Evolutionary conservation across 1,284 basidiomycete species (phyloP).

Genomic region (Coniferiporia sulphurascens): DNA sequence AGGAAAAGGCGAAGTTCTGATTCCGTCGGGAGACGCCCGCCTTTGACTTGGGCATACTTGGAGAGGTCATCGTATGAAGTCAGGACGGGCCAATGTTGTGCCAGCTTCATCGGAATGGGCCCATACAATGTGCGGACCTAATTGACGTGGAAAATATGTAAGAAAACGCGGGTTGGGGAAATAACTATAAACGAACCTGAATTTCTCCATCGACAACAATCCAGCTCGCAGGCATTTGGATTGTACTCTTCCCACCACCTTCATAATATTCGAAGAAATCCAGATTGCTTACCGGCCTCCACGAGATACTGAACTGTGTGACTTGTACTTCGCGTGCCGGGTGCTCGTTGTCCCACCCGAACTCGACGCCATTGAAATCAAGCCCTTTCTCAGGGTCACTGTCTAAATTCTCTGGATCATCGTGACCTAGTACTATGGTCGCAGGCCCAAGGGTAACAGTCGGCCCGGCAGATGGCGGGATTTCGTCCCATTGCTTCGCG

Average conservation of each 20-base stretch:
- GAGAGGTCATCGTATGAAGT: slow-evolving; percentile 79
- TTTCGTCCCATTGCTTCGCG: slow-evolving; percentile 56
- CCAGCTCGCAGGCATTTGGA: slow-evolving; percentile 66
- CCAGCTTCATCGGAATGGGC: slow-evolving; percentile 71
- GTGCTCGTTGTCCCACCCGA: slow-evolving; percentile 96
- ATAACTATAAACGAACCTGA: slow-evolving; percentile 33
- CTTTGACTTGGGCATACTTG: slow-evolving; percentile 76
- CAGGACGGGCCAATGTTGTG: slow-evolving; percentile 83
- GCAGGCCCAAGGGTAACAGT: slow-evolving; percentile 59
- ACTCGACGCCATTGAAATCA: slow-evolving; percentile 44
- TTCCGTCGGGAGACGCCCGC: slow-evolving; percentile 90
- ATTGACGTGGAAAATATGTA: not conserved
- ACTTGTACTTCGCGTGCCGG: slow-evolving; percentile 60
- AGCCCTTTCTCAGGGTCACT: slow-evolving; percentile 27
- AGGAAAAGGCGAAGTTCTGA: slow-evolving; percentile 80
- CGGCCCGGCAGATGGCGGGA: slow-evolving; percentile 36
- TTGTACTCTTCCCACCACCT: slow-evolving; percentile 31
- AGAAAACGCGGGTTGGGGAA: not conserved
- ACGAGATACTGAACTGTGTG: slow-evolving; percentile 67
- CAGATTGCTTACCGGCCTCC: slow-evolving; percentile 84
- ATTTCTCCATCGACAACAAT: slow-evolving; percentile 46
- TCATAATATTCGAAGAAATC: slow-evolving; percentile 63
- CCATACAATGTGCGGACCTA: slow-evolving; percentile 87
- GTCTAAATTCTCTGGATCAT: slow-evolving; percentile 80
- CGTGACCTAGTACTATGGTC: slow-evolving; percentile 71